A percentile compares a stretch with the other conserved stretches of the same genome.
These are phyloP conservation scores for Hericium erinaceus DNA, from an alignment of 768 basidiomycete genomes.

Conservation along the genomic window DNA sequence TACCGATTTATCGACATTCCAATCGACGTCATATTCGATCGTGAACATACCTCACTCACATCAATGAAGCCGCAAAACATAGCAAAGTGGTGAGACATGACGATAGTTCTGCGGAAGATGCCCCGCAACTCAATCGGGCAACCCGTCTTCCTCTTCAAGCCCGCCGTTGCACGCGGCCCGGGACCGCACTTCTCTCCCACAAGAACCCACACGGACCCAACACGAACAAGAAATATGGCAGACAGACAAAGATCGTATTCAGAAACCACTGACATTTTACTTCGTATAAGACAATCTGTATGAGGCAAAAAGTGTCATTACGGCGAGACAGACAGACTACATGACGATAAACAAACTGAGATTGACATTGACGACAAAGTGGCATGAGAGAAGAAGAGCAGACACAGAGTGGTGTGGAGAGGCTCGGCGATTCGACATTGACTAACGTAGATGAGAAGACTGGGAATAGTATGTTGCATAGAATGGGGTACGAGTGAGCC, in stretches of 20 bases:
- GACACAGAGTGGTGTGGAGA: neutral
- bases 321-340: neutral
- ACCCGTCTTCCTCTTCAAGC: neutral
- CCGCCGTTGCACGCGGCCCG: neutral
- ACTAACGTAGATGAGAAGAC: neutral
- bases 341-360: neutral
- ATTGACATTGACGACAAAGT: slow-evolving; percentile 3
- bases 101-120: neutral
- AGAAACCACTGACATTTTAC: neutral
- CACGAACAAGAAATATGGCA: neutral
- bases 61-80: neutral
- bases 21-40: neutral
- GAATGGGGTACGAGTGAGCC: neutral
- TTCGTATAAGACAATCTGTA: neutral
- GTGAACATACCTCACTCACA: neutral
- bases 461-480: neutral
- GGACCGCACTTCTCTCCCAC: neutral
- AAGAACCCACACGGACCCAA: neutral
- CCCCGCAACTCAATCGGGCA: neutral
- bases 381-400: neutral
- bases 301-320: neutral
- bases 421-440: neutral
- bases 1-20: neutral
- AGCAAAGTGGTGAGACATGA: neutral
- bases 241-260: neutral